These are phyloP conservation scores for Escovopsis sp. DNA, from an alignment of 2,329 filamentous ascomycete genomes.

Conservation along the genomic window DNA sequence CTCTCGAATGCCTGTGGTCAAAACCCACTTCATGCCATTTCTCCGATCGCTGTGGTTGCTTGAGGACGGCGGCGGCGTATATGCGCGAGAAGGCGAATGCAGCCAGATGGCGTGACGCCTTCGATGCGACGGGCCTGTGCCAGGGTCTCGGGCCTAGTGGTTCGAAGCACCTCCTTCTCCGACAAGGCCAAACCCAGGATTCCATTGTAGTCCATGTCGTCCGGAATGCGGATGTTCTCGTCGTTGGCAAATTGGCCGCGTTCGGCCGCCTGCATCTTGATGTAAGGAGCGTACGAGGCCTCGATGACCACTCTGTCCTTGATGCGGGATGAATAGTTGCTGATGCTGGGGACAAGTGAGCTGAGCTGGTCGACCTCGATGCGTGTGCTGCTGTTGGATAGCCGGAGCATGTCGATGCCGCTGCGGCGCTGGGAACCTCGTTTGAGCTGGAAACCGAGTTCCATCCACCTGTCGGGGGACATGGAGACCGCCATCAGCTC, in stretches of 20 bases:
- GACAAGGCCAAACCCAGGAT: constrained; percentile 66
- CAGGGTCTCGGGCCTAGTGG: constrained; percentile 65
- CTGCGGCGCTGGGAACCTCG: constrained; percentile 51
- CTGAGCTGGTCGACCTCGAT: constrained; percentile 39
- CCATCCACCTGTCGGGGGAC: constrained; percentile 51
- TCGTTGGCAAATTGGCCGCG: constrained; percentile 59
- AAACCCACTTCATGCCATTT: not conserved
- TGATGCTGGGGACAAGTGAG: constrained; percentile 40
- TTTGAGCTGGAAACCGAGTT: constrained; percentile 54
- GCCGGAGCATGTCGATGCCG: constrained; percentile 66
- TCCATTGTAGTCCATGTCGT: constrained; percentile 59
- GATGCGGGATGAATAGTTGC: constrained; percentile 41
- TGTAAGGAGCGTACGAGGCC: constrained; percentile 75
- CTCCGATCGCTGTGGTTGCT: not conserved
- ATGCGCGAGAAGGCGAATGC: constrained; percentile 45
- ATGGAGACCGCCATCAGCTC: constrained; percentile 44
- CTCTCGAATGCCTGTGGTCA: not conserved
- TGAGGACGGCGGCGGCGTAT: constrained; percentile 27
- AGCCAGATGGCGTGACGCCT: constrained; percentile 52
- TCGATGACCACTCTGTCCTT: constrained; percentile 64
- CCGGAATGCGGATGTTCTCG: constrained; percentile 57
- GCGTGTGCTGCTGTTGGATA: constrained; percentile 37
- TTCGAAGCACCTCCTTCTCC: constrained; percentile 57
- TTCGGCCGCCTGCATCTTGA: constrained; percentile 54
- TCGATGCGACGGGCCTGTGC: constrained; percentile 83